Conservation (phyloP, 768 basidiomycete species). For the Flagelloscypha sp. region DNA sequence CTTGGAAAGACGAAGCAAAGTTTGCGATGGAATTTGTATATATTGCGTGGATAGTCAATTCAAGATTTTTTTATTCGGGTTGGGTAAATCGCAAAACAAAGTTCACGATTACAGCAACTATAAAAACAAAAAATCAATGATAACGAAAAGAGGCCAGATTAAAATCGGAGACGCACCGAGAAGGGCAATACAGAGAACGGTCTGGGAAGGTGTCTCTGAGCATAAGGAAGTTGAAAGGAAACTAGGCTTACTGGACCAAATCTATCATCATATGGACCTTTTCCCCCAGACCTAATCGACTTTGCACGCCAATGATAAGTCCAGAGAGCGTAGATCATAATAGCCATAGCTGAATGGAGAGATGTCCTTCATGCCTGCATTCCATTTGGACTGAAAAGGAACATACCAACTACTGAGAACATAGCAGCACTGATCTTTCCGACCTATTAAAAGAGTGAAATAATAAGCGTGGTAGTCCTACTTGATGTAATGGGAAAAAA, state of each 20-base stretch:
- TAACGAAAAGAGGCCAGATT: slow-evolving; percentile 1
- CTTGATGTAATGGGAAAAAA: slow-evolving; percentile 3
- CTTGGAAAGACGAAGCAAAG: too few relatives aligned
- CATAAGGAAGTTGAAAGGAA: slow-evolving; percentile 8
- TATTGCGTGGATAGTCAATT: too few relatives aligned
- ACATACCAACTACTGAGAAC: slow-evolving; percentile 89
- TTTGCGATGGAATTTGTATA: too few relatives aligned
- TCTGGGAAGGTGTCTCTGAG: slow-evolving; percentile 33
- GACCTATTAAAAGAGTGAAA: slow-evolving; percentile 39
- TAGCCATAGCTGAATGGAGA: slow-evolving; percentile 70
- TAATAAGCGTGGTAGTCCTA: not conserved
- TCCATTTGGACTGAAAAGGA: not conserved
- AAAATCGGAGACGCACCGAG: slow-evolving; percentile 42
- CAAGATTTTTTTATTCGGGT: slow-evolving; percentile 18
- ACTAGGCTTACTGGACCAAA: slow-evolving; percentile 72
- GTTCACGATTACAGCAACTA: slow-evolving; percentile 80
- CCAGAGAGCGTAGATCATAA: slow-evolving; percentile 93
- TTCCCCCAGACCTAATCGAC: slow-evolving; percentile 83
- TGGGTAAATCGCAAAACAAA: slow-evolving; percentile 75
- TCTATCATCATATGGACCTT: slow-evolving; percentile 95
- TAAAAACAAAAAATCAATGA: slow-evolving; percentile 8
- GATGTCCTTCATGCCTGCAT: not conserved
- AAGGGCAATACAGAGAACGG: slow-evolving; percentile 74
- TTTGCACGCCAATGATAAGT: slow-evolving; percentile 96
- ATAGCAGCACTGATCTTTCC: slow-evolving; percentile 94